Evolutionary conservation across 495 filamentous ascomycete genomes (phyloP), one percentile per base, ranked within the genome.

Genomic region (Aspergillus avenaceus): DNA sequence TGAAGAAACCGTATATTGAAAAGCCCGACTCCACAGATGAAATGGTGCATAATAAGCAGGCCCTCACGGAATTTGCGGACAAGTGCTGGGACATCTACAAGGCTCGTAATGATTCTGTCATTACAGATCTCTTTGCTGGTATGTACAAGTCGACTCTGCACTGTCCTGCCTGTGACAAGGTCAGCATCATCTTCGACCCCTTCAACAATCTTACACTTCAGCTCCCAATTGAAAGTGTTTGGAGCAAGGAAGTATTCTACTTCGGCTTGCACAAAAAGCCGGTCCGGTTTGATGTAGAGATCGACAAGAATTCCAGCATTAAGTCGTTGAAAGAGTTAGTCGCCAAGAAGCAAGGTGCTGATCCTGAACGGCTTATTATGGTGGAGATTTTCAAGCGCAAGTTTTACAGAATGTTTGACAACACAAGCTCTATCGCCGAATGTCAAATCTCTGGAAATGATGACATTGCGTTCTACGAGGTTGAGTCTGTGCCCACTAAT

Each of bases 171-270:
- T 98, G 93, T 62, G 78, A 85, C 48, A 98, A 98, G 72, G 86
- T 96, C 69, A 96, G 90, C 77, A 96, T 98, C 53, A 98, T 93
- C 4, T 97, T 98, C 56, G 93, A 98, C 70, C 93, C 93, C 2
- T 98, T 95, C 78, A 97, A 88, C 71, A 93, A 90, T 49, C 67
- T 97, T 25, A 96, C 95, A 0, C 71, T 98, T 21, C 95, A 93
- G 49, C 72, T 98, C 25, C 95, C 93, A 0, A 80, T 95, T 49
- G 84, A 90, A 57, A 87, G 83, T 45, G 71, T 86, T 18, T 93
- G 88, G 83, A 77, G 69, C 45, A 84, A 85, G 49, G 72, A 81
- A 2, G 72, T 97, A 42, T 84, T 75, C 51, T 96, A 84, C 67
- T 84, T 86, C 49, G 87, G 88, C 8, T 70, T 92, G 7, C 77